A percentile compares a stretch with the other conserved stretches of the same genome.
phyloP scores from a whole-genome alignment of 1,284 basidiomycete species.

The Porogramme epimiltina region DNA sequence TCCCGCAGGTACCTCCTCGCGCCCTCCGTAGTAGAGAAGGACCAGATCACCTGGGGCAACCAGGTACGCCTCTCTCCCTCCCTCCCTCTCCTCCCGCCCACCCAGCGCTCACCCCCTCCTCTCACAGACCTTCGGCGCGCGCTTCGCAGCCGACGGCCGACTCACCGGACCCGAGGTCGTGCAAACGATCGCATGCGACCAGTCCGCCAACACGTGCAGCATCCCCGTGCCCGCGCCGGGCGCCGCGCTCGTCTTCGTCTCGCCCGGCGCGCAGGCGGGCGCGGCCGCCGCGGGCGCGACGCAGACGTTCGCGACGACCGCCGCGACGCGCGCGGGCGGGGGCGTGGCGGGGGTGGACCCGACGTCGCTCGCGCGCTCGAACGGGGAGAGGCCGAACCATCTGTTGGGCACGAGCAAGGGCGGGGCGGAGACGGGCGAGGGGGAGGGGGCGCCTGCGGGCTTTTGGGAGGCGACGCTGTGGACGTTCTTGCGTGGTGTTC shows the following conservation, averaged over 20 bases:
- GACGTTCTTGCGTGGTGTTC: not conserved
- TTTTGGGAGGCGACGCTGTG: not conserved
- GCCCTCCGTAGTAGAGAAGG: slow-evolving; percentile 57
- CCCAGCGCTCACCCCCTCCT: not conserved
- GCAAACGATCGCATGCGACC: slow-evolving; percentile 44
- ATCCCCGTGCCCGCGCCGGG: slow-evolving; percentile 54
- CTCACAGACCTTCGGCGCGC: slow-evolving; percentile 63
- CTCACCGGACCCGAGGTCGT: slow-evolving; percentile 42
- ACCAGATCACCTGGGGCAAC: slow-evolving; percentile 73
- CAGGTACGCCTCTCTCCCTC: slow-evolving; percentile 20
- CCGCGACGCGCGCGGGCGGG: slow-evolving; percentile 29
- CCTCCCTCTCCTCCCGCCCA: not conserved
- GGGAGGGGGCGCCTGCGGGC: not conserved
- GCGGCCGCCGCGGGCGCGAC: slow-evolving; percentile 32
- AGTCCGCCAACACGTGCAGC: slow-evolving; percentile 40
- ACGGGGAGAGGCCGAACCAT: slow-evolving; percentile 24
- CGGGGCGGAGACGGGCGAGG: slow-evolving; percentile 23
- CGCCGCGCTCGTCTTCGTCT: slow-evolving; percentile 58
- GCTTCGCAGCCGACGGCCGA: slow-evolving; percentile 58
- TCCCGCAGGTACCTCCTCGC: slow-evolving; percentile 50
- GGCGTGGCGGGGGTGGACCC: slow-evolving; percentile 30
- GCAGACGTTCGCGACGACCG: slow-evolving; percentile 42
- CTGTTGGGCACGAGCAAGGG: slow-evolving; percentile 36
- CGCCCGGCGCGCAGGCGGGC: slow-evolving; percentile 35
- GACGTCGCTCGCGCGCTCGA: slow-evolving; percentile 35